Evolutionary conservation across 371 early-diverging fungal species (phyloP).

Genomic region (Rhizopus delemar): DNA sequence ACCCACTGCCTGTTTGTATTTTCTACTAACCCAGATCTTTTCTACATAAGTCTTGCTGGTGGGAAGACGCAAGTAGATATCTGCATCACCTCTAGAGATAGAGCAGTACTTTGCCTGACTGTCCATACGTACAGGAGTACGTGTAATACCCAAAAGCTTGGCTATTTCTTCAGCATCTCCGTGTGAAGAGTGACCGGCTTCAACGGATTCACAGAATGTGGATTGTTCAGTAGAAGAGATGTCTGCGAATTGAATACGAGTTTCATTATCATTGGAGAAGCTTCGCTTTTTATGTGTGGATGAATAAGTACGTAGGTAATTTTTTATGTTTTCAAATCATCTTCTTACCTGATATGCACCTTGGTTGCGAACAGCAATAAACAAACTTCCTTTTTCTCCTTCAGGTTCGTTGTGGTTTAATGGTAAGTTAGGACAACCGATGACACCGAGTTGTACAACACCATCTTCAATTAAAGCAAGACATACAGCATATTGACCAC

Average conservation of each 20-base stretch:
- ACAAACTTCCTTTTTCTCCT: conserved; percentile 73
- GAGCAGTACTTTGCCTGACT: conserved; percentile 93
- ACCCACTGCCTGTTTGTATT: conserved; percentile 2
- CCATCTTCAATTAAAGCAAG: conserved; percentile 91
- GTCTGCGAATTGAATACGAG: conserved; percentile 63
- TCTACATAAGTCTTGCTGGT: conserved; percentile 80
- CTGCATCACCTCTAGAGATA: conserved; percentile 87
- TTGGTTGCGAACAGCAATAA: conserved; percentile 78
- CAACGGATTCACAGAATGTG: conserved; percentile 93
- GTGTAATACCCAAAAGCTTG: conserved; percentile 70
- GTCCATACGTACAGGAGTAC: conserved; percentile 85
- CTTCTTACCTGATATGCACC: conserved; percentile 84
- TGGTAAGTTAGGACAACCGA: conserved; percentile 95
- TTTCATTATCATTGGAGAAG: conserved; percentile 60
- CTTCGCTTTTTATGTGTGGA: conserved; percentile 49
- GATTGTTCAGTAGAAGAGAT: conserved; percentile 62
- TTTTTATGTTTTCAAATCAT: neutral
- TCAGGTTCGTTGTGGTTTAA: conserved; percentile 60
- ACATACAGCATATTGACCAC: conserved; percentile 97
- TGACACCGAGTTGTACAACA: conserved; percentile 84
- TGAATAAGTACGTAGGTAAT: too few species aligned
- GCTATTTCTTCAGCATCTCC: conserved; percentile 79
- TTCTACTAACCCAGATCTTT: conserved; percentile 87
- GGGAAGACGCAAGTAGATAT: conserved; percentile 89
- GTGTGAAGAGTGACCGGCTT: conserved; percentile 90